These are phyloP conservation scores for Paraphoma sp. DNA, from an alignment of 2,329 filamentous ascomycete genomes.

Conservation along the genomic window DNA sequence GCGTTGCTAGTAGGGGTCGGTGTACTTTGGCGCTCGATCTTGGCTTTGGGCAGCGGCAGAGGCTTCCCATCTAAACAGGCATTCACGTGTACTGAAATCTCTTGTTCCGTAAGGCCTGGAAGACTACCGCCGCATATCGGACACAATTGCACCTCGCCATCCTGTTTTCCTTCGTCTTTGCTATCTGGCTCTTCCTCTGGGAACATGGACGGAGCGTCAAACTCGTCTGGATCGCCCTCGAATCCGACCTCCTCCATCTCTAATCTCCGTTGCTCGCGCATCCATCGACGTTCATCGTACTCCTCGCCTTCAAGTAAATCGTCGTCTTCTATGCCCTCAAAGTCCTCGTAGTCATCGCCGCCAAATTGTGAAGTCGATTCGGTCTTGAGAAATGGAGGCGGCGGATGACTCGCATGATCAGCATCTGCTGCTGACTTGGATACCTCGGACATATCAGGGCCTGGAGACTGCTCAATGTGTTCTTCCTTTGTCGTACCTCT, in stretches of 20 bases:
- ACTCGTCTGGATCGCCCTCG: slow-evolving; percentile 58
- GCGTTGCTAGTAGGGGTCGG: slow-evolving; percentile 18
- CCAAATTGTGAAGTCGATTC: slow-evolving; percentile 56
- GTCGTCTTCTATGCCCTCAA: slow-evolving; percentile 68
- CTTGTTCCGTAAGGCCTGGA: slow-evolving; percentile 61
- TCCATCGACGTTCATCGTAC: slow-evolving; percentile 65
- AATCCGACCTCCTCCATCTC: slow-evolving; percentile 59
- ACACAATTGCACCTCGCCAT: slow-evolving; percentile 58
- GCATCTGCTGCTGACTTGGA: slow-evolving; percentile 11
- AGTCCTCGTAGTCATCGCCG: slow-evolving; percentile 58
- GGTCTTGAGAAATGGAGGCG: slow-evolving; percentile 45
- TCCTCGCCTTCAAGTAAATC: slow-evolving; percentile 63
- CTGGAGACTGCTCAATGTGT: slow-evolving; percentile 12
- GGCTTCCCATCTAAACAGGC: slow-evolving; percentile 86
- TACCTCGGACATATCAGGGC: slow-evolving; percentile 32
- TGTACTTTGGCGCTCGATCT: slow-evolving; percentile 11
- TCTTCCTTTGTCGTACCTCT: slow-evolving; percentile 30
- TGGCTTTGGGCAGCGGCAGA: slow-evolving; percentile 58
- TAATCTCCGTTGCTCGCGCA: slow-evolving; percentile 71
- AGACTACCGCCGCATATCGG: slow-evolving; percentile 79
- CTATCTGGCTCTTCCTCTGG: slow-evolving; percentile 27
- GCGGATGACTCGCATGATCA: slow-evolving; percentile 2
- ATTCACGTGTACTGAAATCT: slow-evolving; percentile 87
- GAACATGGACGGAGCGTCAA: slow-evolving; percentile 51
- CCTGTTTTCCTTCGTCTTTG: slow-evolving; percentile 8